A percentile compares a stretch with the other conserved stretches of the same genome.
Conservation (phyloP, 2,329 filamentous ascomycete species). For the Cyphellophora europaea region DNA sequence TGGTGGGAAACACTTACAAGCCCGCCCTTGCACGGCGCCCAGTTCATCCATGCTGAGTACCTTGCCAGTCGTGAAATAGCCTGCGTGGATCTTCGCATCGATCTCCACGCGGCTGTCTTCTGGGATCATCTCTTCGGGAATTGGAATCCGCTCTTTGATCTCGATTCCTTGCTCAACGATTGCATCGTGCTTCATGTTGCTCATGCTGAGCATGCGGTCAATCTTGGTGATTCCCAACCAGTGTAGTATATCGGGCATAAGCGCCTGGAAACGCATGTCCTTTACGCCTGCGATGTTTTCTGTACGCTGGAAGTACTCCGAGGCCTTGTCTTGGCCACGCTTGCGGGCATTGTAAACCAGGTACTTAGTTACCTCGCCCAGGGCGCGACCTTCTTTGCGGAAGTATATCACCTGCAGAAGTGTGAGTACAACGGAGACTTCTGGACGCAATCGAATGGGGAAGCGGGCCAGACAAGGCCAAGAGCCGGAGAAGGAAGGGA, state of each 20-base stretch:
- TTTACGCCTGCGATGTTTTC: constrained; percentile 97
- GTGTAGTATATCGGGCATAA: constrained; percentile 96
- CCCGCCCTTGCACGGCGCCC: constrained; percentile 73
- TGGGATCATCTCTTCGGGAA: constrained; percentile 89
- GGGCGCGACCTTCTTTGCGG: constrained; percentile 87
- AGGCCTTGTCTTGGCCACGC: constrained; percentile 46
- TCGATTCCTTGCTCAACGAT: constrained; percentile 49
- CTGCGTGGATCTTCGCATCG: constrained; percentile 94
- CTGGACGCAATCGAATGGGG: no score
- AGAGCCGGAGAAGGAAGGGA: no score
- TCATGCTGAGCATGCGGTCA: constrained; percentile 97
- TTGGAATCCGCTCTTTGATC: constrained; percentile 81
- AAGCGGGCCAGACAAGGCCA: no score
- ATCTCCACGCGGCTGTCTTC: constrained; percentile 96
- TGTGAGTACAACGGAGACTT: no score
- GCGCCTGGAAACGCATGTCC: constrained; percentile 91
- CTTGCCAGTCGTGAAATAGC: constrained; percentile 78
- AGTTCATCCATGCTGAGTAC: constrained; percentile 82
- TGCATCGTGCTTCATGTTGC: constrained; percentile 56
- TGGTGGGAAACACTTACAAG: constrained; percentile 42
- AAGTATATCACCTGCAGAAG: constrained; percentile 99
- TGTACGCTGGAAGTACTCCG: constrained; percentile 93
- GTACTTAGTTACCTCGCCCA: constrained; percentile 90
- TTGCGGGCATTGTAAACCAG: constrained; percentile 53
- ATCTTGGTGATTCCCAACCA: constrained; percentile 99